Base-by-base conservation (phyloP, 2,329 filamentous ascomycete genomes). In the Didymella pinodella region DNA sequence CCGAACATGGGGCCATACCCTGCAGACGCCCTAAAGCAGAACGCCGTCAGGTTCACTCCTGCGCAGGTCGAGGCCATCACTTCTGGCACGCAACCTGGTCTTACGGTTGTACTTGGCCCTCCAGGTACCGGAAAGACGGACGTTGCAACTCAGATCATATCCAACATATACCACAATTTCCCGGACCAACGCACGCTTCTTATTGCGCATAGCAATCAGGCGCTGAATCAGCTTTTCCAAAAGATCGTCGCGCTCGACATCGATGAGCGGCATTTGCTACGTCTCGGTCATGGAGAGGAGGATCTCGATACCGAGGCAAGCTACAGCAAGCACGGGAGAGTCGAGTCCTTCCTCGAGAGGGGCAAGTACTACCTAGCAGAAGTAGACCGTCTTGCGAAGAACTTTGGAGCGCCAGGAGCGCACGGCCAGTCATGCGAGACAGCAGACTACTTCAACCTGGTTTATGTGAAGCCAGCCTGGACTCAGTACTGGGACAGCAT, bases 41-140 rank as follows among this genome's bases (percentile, higher is more conserved):
- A 98, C 73, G 79, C 82, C 41, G 86, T 98, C 49, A 91, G 92
- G 29, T 99, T 98, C 73, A 99, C 95, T 4, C 88, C 94, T 32
- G 87, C 91, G 36, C 95, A 98, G 77, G 86, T 96, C 28, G 91
- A 98, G 75, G 95, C 95, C 26, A 95, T 99, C 70, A 88, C 91
- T 60, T 97, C 94, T 40, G 95, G 95, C 20, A 93, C 92, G 7
- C 96, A 99, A 70, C 94, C 95, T 34, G 95, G 96, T 20, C 83
- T 99, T 50, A 97, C 94, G 1, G 86, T 99, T 47, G 90, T 99
- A 67, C 92, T 99, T 62, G 95, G 95, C 0, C 95, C 95, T 53
- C 95, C 95, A 7, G 95, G 95, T 54, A 99, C 95, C 7, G 95
- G 96, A 63, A 99, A 99, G 82, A 99, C 95, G n/a, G 95, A 99